These are phyloP conservation scores for Ligustrum vulgare DNA, from an alignment of 257 asterid species.

Conservation along the genomic window DNA sequence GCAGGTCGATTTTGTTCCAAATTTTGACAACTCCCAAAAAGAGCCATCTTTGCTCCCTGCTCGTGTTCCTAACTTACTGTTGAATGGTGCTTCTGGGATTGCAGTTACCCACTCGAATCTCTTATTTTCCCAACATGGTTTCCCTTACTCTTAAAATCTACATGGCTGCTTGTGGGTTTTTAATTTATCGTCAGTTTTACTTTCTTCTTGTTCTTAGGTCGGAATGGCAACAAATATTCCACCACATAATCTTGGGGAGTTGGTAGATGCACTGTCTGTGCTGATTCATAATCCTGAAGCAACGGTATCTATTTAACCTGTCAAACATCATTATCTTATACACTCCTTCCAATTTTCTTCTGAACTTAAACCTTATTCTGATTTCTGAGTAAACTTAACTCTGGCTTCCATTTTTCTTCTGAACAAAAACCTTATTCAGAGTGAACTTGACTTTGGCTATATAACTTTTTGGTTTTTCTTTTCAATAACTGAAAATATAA, in stretches of 20 bases:
- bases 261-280: conserved; percentile 86
- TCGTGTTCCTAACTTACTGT: conserved; percentile 77
- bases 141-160: not conserved
- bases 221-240: conserved; percentile 99
- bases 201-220: conserved; percentile 53
- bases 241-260: conserved; percentile 98
- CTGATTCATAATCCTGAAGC: conserved; percentile 96
- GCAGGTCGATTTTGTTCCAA: conserved; percentile 97
- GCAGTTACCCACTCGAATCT: conserved; percentile 60
- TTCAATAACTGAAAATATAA: conserved; percentile 13
- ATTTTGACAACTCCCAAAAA: conserved; percentile 92
- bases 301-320: conserved; percentile 55
- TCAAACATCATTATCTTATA: conserved; percentile 23
- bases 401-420: not conserved
- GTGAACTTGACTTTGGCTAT: not conserved
- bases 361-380: not conserved
- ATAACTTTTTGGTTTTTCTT: not conserved
- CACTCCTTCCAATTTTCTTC: not conserved
- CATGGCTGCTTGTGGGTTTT: conserved; percentile 6
- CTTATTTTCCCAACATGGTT: conserved; percentile 13
- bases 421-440: not conserved
- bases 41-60: conserved; percentile 99
- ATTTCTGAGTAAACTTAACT: not conserved
- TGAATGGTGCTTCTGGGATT: conserved; percentile 98
- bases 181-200: conserved; percentile 11